Evolutionary conservation across 148 eudicot species (phyloP).

Genomic region (Vaccinium darrowii): DNA sequence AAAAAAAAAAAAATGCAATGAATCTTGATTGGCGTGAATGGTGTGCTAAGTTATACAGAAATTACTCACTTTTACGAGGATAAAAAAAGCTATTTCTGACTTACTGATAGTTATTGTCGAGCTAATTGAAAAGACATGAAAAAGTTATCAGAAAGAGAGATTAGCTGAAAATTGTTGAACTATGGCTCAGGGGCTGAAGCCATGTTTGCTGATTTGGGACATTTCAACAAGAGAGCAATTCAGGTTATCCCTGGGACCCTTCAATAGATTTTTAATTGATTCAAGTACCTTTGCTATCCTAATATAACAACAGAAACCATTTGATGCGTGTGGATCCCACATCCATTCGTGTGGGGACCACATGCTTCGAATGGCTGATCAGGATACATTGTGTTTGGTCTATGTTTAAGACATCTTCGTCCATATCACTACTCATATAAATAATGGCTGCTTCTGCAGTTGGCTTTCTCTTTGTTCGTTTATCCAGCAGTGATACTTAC

Average conservation of each 20-base stretch:
- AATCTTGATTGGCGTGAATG: background rate
- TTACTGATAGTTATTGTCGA: background rate
- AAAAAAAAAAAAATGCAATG: background rate
- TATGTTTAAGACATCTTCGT: background rate
- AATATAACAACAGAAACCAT: no score
- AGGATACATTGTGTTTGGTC: background rate
- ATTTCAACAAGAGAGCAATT: constrained; percentile 35
- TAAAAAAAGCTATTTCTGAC: background rate
- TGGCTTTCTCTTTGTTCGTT: constrained; percentile 15
- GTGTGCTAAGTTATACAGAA: background rate
- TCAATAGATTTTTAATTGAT: background rate
- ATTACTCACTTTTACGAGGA: background rate
- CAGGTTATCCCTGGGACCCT: constrained; percentile 17
- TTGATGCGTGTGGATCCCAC: background rate
- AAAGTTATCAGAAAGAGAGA: background rate
- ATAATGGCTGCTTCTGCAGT: constrained; percentile 8
- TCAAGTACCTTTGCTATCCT: background rate
- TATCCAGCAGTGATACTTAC: constrained; percentile 20
- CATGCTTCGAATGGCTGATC: background rate
- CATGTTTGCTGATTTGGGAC: constrained; percentile 51
- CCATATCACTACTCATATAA: background rate
- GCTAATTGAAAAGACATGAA: no score
- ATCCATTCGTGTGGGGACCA: background rate
- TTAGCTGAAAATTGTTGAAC: background rate
- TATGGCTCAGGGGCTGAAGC: constrained; percentile 39